Conservation (phyloP, 768 basidiomycete species). For the Royoungia palumana region DNA sequence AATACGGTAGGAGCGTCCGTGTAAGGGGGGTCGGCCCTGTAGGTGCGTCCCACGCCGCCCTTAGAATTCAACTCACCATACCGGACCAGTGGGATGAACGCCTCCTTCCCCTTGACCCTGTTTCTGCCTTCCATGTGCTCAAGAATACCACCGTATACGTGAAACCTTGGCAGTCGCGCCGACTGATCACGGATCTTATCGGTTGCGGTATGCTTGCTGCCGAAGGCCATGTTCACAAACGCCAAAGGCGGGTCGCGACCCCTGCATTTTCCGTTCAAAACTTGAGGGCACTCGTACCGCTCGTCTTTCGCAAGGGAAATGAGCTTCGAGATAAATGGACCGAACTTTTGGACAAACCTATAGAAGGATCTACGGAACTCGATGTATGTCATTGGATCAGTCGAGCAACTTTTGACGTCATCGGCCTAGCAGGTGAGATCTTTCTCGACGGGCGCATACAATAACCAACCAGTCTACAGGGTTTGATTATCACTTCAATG, state of each 20-base stretch:
- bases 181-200: conserved; percentile 70
- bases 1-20: conserved; percentile 68
- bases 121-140: conserved; percentile 69
- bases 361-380: conserved; percentile 36
- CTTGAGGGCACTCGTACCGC: conserved; percentile 63
- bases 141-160: conserved; percentile 71
- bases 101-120: conserved; percentile 77
- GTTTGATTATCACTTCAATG: conserved; percentile 84
- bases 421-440: conserved; percentile 77
- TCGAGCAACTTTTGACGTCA: conserved; percentile 85
- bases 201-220: conserved; percentile 81
- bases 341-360: conserved; percentile 38
- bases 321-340: conserved; percentile 62
- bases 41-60: conserved; percentile 29
- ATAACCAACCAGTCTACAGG: conserved; percentile 40
- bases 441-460: neutral
- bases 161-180: conserved; percentile 80
- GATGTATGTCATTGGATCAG: conserved; percentile 83
- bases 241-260: conserved; percentile 72
- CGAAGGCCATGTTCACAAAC: conserved; percentile 73
- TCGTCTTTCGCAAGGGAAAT: conserved; percentile 66
- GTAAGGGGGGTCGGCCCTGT: conserved; percentile 69
- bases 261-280: conserved; percentile 83
- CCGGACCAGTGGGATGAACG: conserved; percentile 67
- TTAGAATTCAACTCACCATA: conserved; percentile 9